phyloP scores from a whole-genome alignment of 805 yeast species.

The Danielozyma ontarioensis region DNA sequence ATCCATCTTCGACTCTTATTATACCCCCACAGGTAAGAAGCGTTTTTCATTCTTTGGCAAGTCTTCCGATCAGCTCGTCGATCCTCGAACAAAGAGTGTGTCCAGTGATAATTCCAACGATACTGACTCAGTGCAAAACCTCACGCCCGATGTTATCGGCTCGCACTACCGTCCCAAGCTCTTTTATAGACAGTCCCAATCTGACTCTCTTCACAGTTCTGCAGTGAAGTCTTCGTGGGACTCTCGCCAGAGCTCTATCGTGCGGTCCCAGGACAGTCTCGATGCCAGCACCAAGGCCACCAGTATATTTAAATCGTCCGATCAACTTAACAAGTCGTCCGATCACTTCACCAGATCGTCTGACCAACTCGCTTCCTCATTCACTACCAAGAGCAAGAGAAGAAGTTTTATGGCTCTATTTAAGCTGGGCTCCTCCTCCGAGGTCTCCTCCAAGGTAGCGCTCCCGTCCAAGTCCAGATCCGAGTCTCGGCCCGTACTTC shows the following conservation, averaged over 20 bases:
- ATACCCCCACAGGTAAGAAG: conserved; percentile 13
- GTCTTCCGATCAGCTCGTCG: neutral
- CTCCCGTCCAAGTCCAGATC: neutral
- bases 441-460: neutral
- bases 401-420: neutral
- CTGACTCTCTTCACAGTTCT: too few species aligned
- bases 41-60: conserved; percentile 11
- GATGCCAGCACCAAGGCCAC: conserved; percentile 2
- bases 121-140: neutral
- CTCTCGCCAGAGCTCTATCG: neutral
- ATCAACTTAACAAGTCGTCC: neutral
- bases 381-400: neutral
- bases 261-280: conserved; percentile 1
- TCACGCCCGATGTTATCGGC: too few species aligned
- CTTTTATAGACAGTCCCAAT: too few species aligned
- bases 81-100: too few species aligned
- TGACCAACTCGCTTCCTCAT: too few species aligned
- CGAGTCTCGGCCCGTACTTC: too few species aligned
- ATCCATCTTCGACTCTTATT: conserved; percentile 14
- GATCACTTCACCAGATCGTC: too few species aligned
- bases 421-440: neutral
- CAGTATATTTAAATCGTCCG: neutral
- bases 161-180: too few species aligned
- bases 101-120: too few species aligned
- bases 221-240: neutral